Evolutionary conservation across 805 yeast genomes (phyloP), one percentile per base, ranked within the genome.

Genomic region (Starmerella vaccinii): DNA sequence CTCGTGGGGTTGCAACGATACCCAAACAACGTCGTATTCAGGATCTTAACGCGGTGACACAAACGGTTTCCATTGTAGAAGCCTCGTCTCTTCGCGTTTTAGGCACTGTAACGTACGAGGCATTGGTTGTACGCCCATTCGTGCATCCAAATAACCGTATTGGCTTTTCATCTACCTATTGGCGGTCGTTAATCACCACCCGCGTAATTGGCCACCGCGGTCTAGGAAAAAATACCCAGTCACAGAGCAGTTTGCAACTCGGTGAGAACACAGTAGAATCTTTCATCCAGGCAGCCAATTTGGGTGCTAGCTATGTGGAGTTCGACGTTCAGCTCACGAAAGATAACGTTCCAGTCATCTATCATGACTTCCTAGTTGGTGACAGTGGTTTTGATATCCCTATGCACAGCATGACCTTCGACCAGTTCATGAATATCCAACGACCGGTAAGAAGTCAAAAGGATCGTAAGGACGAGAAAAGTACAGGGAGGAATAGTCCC

Each of bases 181-280:
- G 97, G 97, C 85, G 84, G 61, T 86, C 92, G 13, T 70, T 87
- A 49, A 88, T 84, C 4, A 77, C 90, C 0, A 85, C 96, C 1
- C 74, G 95, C 53, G 95, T 90, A 23, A 90, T 90, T 67, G 97
- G 97, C 1, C 97, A 90, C 66, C 77, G 97, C 61, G 97, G 97
- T 5, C 71, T 87, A 56, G 97, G 97, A 58, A 89, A 88, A 70
- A 90, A 90, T 67, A 74, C 76, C 47, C 74, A 80, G 51, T 75
- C 76, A 39, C 75, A 81, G 43, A 81, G 78, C 55, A 84, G 95
- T 3, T 73, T 90, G 61, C 97, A 90, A 66, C 73, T 90, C 53
- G 97, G 97, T 38, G 97, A 90, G 62, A 90, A 90, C 65, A 90
- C 97, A 0, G 83, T 90, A 19, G 96, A 90, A 61, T 84, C 95